phyloP scores from a whole-genome alignment of 1,139 yeast species.

The Magnusiomyces suaveolens region DNA sequence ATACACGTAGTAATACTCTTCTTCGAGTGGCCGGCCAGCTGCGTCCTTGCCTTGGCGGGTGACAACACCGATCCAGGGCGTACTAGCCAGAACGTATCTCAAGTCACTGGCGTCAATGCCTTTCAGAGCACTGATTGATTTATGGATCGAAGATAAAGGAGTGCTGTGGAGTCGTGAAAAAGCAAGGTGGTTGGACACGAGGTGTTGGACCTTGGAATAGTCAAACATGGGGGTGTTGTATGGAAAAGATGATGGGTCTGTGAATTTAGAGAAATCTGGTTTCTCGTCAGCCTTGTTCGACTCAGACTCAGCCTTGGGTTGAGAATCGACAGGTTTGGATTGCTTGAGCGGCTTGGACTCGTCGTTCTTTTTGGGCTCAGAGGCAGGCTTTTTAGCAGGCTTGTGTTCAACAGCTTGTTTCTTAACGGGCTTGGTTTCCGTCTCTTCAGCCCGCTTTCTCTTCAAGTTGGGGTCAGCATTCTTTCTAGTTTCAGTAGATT shows the following conservation, averaged over 20 bases:
- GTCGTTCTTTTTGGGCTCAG: not conserved
- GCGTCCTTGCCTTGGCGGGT: constrained; percentile 89
- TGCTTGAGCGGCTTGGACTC: not conserved
- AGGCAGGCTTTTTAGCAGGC: not conserved
- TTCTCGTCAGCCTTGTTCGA: not conserved
- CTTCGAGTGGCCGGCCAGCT: constrained; percentile 87
- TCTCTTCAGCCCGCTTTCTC: not conserved
- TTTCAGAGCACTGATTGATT: constrained; percentile 33
- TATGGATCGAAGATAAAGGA: constrained; percentile 59
- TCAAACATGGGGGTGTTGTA: not conserved
- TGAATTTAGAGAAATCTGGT: not conserved
- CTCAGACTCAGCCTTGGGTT: not conserved
- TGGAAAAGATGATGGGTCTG: not conserved
- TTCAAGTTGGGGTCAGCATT: not conserved
- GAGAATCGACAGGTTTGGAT: not conserved
- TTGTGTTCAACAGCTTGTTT: not conserved
- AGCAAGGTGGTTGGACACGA: constrained; percentile 76
- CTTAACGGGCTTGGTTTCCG: not conserved
- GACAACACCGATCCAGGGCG: constrained; percentile 68
- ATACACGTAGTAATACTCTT: constrained; percentile 82
- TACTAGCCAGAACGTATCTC: constrained; percentile 36
- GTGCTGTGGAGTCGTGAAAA: constrained; percentile 82
- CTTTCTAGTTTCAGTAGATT: not conserved
- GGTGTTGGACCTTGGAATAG: not conserved
- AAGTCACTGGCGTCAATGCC: constrained; percentile 26